These are phyloP conservation scores for Ophryocystis elektroscirrha DNA, from an alignment of 169 alveolate genomes.

Conservation along the genomic window DNA sequence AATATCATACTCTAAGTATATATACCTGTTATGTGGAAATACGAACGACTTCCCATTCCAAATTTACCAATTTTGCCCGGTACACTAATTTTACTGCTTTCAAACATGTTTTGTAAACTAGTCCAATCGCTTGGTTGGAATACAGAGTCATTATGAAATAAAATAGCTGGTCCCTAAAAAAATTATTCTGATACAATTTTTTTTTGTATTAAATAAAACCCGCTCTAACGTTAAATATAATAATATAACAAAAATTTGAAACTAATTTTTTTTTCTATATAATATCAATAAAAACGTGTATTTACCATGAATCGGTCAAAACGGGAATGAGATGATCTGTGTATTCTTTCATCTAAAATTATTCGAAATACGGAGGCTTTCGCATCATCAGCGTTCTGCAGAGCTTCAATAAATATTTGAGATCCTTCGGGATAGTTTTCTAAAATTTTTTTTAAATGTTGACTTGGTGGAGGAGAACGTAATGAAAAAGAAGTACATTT, in stretches of 20 bases:
- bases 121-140: neutral
- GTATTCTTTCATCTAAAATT: neutral
- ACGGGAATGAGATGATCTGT: neutral
- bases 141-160: neutral
- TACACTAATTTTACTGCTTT: neutral
- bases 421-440: neutral
- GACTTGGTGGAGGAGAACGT: neutral
- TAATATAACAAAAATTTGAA: too few relatives aligned
- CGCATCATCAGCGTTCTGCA: neutral
- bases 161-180: neutral
- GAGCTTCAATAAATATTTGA: neutral
- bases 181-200: too few relatives aligned
- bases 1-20: too few relatives aligned
- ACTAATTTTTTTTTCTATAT: too few relatives aligned
- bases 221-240: too few relatives aligned
- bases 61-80: neutral
- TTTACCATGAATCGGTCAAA: too few relatives aligned
- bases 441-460: neutral
- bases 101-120: neutral
- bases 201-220: too few relatives aligned
- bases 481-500: too few relatives aligned
- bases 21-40: neutral
- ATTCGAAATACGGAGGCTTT: neutral
- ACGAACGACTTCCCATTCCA: neutral
- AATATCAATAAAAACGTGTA: too few relatives aligned